Base-by-base conservation (phyloP, 441 rosid species). In the Croton setiger region DNA sequence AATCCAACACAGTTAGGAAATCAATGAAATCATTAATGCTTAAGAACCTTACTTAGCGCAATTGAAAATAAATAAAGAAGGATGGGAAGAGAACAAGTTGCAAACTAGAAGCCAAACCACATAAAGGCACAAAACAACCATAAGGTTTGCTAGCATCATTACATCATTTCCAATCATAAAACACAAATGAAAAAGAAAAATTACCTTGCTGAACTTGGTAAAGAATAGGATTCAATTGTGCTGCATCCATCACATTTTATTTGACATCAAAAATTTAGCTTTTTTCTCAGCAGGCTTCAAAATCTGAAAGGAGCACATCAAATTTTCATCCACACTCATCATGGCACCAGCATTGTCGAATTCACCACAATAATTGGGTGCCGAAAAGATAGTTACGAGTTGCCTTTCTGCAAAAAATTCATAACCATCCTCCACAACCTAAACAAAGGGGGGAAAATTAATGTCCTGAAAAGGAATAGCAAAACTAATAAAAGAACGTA, bases 221-320 rank as follows among this genome's bases (percentile, higher is more conserved):
- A 23, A 51, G 66, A 49, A 45, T 7, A 43, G 41, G 59, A 43
- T 44, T 64, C 47, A 73, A 56, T 5, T 45, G 60, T 59, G 72
- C 52, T 67, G 63, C 71, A 58, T 27, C 39, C 70, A 60, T 82
- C 87, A 90, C 68, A 82, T 82, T 84, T 88, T 87, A 68, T 89
- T 83, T 27, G 86, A 69, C 88, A 79, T 81, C 84, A 76, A 80
- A 78, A 74, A 82, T 83, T 89, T 88, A 44, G 89, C 76, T 63
- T 90, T 92, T 80, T 81, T 92, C 84, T 90, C 96, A 0, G 95
- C 90, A 7, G 95, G 98, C 82, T 87, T 92, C 71, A 92, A 81
- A 82, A 90, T 88, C 83, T n/a, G n/a, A n/a, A n/a, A n/a, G n/a
- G n/a, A n/a, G n/a, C n/a, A n/a, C n/a, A n/a, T n/a, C n/a, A n/a